phyloP scores from a whole-genome alignment of 306 rosid species.

The Rubus parviflorus region DNA sequence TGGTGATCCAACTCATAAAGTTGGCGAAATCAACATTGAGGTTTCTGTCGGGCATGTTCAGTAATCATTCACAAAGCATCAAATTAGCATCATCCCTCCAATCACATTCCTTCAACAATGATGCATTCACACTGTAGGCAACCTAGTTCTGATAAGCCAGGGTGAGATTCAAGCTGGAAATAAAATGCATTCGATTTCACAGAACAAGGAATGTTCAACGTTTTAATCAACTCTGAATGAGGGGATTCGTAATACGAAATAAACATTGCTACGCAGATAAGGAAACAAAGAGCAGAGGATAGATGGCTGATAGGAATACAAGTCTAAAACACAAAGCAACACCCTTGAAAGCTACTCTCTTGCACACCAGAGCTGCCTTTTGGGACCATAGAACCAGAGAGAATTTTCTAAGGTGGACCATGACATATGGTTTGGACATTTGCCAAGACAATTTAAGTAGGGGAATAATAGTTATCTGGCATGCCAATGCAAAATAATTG shows the following conservation, averaged over 20 bases:
- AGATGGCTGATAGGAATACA: not conserved
- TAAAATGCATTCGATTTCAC: not conserved
- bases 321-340: not conserved
- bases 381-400: not conserved
- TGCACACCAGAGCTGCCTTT: not conserved
- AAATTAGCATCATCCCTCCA: too few relatives aligned
- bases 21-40: not conserved
- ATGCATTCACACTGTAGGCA: too few relatives aligned
- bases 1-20: not conserved
- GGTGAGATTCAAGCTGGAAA: too few relatives aligned
- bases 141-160: too few relatives aligned
- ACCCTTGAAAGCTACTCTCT: not conserved
- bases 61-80: not conserved
- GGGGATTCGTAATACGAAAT: not conserved
- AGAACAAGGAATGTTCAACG: not conserved
- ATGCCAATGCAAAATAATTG: not conserved
- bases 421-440: not conserved
- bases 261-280: not conserved
- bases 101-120: too few relatives aligned
- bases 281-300: not conserved
- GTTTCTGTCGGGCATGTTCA: not conserved
- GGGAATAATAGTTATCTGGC: not conserved
- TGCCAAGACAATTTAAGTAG: not conserved
- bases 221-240: not conserved
- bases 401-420: not conserved